phyloP scores from a whole-genome alignment of 192 early-diverging fungal genomes.

The Coemansia sp. region DNA sequence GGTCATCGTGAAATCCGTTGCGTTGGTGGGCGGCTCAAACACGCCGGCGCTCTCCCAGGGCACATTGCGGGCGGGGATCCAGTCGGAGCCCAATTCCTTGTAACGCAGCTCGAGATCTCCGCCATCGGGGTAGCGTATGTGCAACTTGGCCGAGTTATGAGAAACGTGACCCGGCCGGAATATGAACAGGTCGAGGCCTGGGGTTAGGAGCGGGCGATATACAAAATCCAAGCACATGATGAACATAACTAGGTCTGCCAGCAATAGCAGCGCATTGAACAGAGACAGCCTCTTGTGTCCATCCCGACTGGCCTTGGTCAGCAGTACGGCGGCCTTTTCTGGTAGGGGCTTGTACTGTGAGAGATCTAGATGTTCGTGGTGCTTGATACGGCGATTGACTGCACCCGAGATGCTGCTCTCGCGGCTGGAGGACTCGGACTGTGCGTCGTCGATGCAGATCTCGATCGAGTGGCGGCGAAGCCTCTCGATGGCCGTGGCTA shows the following conservation, averaged over 20 bases:
- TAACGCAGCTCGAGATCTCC: constrained; percentile 44
- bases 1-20: constrained; percentile 31
- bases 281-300: constrained; percentile 1
- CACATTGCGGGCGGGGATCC: not conserved
- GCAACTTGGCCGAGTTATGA: constrained; percentile 40
- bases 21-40: constrained; percentile 21
- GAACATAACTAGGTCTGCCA: constrained; percentile 28
- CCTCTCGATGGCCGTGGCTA: constrained; percentile 1
- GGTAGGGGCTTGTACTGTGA: constrained; percentile 7
- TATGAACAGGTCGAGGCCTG: constrained; percentile 27
- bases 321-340: not conserved
- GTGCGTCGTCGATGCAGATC: constrained; percentile 4
- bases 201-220: constrained; percentile 38
- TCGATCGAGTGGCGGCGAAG: constrained; percentile 1
- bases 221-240: constrained; percentile 53
- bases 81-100: constrained; percentile 1
- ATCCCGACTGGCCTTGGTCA: not conserved
- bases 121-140: constrained; percentile 36
- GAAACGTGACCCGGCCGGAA: constrained; percentile 46
- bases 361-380: constrained; percentile 2
- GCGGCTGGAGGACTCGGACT: constrained; percentile 6
- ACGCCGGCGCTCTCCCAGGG: constrained; percentile 39
- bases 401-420: not conserved
- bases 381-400: constrained; percentile 1
- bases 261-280: constrained; percentile 17